Percentiles rank a stretch among this genome's conserved stretches.
These are phyloP conservation scores for Rutstroemia sydowiana DNA, from an alignment of 2,329 filamentous ascomycete genomes.

Conservation along the genomic window DNA sequence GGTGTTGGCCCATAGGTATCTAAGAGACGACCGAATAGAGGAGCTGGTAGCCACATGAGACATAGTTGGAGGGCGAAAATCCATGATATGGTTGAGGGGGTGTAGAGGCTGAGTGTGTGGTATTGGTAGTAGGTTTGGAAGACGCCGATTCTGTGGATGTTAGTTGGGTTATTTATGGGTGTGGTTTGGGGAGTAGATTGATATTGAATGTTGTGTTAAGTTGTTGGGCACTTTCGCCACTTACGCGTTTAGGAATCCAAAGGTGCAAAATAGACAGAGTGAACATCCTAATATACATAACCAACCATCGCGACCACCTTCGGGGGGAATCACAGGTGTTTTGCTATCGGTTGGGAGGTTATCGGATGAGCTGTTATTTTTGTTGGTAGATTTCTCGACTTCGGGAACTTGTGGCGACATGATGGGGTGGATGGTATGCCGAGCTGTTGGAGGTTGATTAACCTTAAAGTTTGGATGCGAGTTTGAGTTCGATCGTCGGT, in stretches of 20 bases:
- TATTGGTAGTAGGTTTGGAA: slow-evolving; percentile 11
- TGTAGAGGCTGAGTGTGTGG: not conserved
- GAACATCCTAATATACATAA: too few relatives aligned
- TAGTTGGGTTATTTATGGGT: too few relatives aligned
- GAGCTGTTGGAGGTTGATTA: not conserved
- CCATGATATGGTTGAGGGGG: slow-evolving; percentile 3
- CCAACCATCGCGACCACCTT: too few relatives aligned
- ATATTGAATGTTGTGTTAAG: too few relatives aligned
- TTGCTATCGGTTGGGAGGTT: too few relatives aligned
- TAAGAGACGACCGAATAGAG: slow-evolving; percentile 52
- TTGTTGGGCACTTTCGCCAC: not conserved
- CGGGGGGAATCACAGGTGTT: too few relatives aligned
- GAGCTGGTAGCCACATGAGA: slow-evolving; percentile 36
- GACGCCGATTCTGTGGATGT: slow-evolving; percentile 2
- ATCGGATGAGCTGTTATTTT: too few relatives aligned
- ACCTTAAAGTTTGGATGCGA: not conserved
- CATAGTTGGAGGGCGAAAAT: slow-evolving; percentile 7
- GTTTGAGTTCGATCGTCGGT: too few relatives aligned
- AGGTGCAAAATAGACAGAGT: not conserved
- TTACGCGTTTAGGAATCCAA: slow-evolving; percentile 4
- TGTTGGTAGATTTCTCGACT: not conserved
- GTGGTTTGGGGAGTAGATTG: too few relatives aligned
- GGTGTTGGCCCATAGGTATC: slow-evolving; percentile 55
- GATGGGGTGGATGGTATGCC: not conserved
- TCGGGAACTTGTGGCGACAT: not conserved